Base-by-base conservation (phyloP, 2,329 filamentous ascomycete genomes). In the Parastagonospora avenae region DNA sequence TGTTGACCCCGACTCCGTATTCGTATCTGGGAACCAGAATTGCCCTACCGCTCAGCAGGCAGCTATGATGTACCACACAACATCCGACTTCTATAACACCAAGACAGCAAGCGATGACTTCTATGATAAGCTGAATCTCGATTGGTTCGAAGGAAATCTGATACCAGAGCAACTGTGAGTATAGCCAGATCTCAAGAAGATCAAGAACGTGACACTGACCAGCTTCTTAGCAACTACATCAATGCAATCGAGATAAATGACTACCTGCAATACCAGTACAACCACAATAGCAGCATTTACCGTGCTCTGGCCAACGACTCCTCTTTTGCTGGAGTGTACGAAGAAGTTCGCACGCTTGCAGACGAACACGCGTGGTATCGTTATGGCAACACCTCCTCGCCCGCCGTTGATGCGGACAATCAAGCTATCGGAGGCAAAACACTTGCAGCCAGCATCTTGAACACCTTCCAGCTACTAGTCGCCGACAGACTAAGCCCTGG, bases 211-310 rank as follows among this genome's bases (percentile, higher is more conserved):
- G 27, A 30, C 7, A 24, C 46, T 55, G 14, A 57, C 33, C 24
- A 12, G 28, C 8, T 36, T 16, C 29, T 40, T 10, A 80, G 77
- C 43, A 76, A 76, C 46, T 85, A 83, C 62, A 66, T 64, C 8
- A 80, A 84, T 49, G 82, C 83, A 2, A 77, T 79, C 53, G 62
- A 74, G 10, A 81, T 86, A 52, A 82, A 77, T 46, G 82, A 86
- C 52, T 85, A 81, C 58, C 67, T 86, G 38, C 76, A 78, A 29
- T 85, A 85, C 64, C 74, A 78, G 33, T 76, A 76, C 43, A 60
- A 73, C 14, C 82, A 86, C 68, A 83, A 86, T 57, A 60, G 62
- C 8, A 77, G 73, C 5, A 68, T 78, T 16, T 63, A 70, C 41
- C 51, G 62, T 2, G 53, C 63, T 1, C 59, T 78, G n/a, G 42